These are phyloP conservation scores for Ettlia oleoabundans DNA, from an alignment of 139 green algal species.

Conservation along the genomic window DNA sequence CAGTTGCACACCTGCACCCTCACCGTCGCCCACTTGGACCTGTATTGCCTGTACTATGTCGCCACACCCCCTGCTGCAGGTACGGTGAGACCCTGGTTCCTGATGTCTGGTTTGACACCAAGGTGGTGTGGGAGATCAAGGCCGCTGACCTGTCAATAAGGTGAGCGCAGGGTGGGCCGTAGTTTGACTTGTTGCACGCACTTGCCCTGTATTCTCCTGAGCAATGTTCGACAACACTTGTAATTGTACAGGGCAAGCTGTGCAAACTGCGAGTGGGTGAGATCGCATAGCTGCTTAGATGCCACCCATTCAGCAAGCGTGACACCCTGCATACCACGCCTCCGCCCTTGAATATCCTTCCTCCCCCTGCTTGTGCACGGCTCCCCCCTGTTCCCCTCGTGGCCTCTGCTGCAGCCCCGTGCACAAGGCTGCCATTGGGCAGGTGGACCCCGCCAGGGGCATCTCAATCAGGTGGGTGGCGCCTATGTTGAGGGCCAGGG, in stretches of 20 bases:
- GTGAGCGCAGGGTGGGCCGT: no score
- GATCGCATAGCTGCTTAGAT: no score
- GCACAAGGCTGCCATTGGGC: conserved; percentile 86
- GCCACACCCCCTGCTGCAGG: conserved; percentile 14
- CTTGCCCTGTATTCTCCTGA: no score
- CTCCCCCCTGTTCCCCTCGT: background rate
- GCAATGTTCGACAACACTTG: no score
- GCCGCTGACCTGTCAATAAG: conserved; percentile 95
- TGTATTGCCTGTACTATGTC: background rate
- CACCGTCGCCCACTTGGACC: background rate
- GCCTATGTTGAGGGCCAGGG: background rate
- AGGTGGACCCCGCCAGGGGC: conserved; percentile 83
- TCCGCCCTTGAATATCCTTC: background rate
- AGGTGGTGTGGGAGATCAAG: conserved; percentile 97
- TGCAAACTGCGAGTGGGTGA: no score
- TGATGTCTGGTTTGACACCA: conserved; percentile 95
- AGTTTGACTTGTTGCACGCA: no score
- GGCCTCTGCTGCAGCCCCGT: conserved; percentile 57
- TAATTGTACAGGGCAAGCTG: no score
- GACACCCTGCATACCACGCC: background rate
- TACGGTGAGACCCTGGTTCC: conserved; percentile 74
- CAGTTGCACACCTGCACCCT: background rate
- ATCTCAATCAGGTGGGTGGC: conserved; percentile 81
- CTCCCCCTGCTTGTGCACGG: background rate
- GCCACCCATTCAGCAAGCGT: no score